Evolutionary conservation across 371 early-diverging fungal genomes (phyloP), one percentile per base, ranked within the genome.

Genomic region (Ordospora colligata): DNA sequence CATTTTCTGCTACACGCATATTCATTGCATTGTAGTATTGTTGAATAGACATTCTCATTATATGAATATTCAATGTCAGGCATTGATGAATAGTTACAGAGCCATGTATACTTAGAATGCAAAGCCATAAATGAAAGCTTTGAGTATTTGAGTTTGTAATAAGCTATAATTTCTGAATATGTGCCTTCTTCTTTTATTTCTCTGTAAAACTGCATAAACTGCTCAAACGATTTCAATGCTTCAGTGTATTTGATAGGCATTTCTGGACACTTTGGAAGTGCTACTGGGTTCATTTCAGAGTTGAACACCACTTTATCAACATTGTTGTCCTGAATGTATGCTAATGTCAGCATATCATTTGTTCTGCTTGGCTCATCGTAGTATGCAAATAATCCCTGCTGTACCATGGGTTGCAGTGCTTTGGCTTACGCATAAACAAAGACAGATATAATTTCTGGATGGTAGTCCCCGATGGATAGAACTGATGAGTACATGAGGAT

Each of bases 401-500:
- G 32, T 32, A 5, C 32, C 32, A 12, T 5, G 14, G 58, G 58
- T n/a, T 25, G 7, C 19, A 5, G 10, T 12, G n/a, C 10, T 3
- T 17, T 23, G 22, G 19, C 14, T 11, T 8, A 32, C 37, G 25
- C 37, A 53, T 58, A 58, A 58, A 58, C 58, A 58, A 58, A 58
- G 8, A 27, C 58, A 58, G 27, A 32, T 58, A 58, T 37, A 58
- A 37, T 58, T 58, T 10, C 14, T 37, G 37, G 10, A 14, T 0
- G 19, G 19, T n/a, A 37, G 12, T 42, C 45, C 23, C 69, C 53
- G 53, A 83, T 83, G 82, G 80, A 83, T 40, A 77, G 83, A 74
- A 81, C 82, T 72, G 75, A 53, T 42, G 83, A 83, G 63, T 81
- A 75, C 53, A 11, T 21, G 32, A 72, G 37, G 32, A 70, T 83